Evolutionary conservation across 768 basidiomycete species (phyloP), one percentile per base, ranked within the genome.

Genomic region (Mycena crocata): DNA sequence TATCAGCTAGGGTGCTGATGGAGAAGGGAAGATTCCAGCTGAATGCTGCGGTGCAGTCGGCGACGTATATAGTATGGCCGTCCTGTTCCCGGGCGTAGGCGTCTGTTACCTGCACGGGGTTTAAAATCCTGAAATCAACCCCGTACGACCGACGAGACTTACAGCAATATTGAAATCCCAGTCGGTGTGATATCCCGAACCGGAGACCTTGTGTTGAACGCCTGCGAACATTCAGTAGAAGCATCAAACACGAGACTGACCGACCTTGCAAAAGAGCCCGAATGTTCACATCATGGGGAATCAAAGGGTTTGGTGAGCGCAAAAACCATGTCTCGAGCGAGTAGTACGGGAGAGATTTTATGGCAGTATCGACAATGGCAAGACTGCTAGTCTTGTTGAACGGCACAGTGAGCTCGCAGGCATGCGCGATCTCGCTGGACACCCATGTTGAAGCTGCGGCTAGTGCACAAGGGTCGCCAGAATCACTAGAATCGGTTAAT

Each of bases 221-320:
- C 34, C 61, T 70, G 17, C 12, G 2, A 21, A 52, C 1, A 46
- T 3, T 57, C 12, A 51, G 44, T 13, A 34, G 30, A 30, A 26
- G 4, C 9, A 32, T 17, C 24, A 42, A n/a, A 26, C 5, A 15
- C 24, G 8, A 2, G 31, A 13, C n/a, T n/a, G n/a, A 60, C 17
- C 5, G 5, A 63, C 64, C 56, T 62, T 63, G 40, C 35, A 69
- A 26, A 30, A 69, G 61, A 28, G 67, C 30, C 24, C 70, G 60
- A 66, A 73, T 26, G 63, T 76, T 50, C 71, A 79, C 58, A 24
- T 70, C 34, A 70, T 78, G 69, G 52, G 76, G 63, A 24, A 71
- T 71, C 32, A 35, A 31, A 21, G 70, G 35, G 42, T 71, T 62
- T 5, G 70, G 70, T 3, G 70, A 71, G 28, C 50, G 59, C 19